These are phyloP conservation scores for Neofusicoccum ribis DNA, from an alignment of 2,329 filamentous ascomycete species.

Conservation along the genomic window DNA sequence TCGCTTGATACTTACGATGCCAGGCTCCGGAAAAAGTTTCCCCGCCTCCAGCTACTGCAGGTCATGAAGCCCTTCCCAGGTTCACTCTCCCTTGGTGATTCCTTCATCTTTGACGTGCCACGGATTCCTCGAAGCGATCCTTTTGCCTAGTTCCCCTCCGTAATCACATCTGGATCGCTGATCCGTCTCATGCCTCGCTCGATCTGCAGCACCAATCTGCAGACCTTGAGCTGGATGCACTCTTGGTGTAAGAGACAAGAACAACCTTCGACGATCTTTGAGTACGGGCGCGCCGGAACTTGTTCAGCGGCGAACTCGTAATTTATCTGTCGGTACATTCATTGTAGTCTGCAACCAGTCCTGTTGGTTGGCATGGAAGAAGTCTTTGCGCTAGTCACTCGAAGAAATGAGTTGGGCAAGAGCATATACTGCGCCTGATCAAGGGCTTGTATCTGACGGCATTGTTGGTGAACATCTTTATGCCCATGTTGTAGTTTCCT, in stretches of 20 bases:
- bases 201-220: slow-evolving; percentile 14
- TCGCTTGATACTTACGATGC: slow-evolving; percentile 2
- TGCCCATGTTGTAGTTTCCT: too few relatives aligned
- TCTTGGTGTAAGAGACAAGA: slow-evolving; percentile 19
- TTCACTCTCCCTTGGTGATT: neutral
- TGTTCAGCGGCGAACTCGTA: slow-evolving; percentile 20
- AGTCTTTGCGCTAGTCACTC: too few relatives aligned
- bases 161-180: neutral
- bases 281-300: slow-evolving; percentile 19
- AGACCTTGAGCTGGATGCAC: slow-evolving; percentile 21
- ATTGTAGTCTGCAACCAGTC: too few relatives aligned
- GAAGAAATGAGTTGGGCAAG: too few relatives aligned
- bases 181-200: slow-evolving; percentile 19
- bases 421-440: too few relatives aligned
- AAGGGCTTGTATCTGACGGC: too few relatives aligned
- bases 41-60: neutral
- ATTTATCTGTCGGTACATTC: slow-evolving; percentile 20
- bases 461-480: too few relatives aligned
- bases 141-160: neutral
- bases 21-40: slow-evolving; percentile 4
- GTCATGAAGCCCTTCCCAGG: slow-evolving; percentile 8
- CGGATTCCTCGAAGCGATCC: neutral
- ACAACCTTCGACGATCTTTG: slow-evolving; percentile 18
- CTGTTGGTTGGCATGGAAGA: too few relatives aligned
- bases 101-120: neutral